phyloP scores from a whole-genome alignment of 768 basidiomycete species.

The Naematelia encephala region DNA sequence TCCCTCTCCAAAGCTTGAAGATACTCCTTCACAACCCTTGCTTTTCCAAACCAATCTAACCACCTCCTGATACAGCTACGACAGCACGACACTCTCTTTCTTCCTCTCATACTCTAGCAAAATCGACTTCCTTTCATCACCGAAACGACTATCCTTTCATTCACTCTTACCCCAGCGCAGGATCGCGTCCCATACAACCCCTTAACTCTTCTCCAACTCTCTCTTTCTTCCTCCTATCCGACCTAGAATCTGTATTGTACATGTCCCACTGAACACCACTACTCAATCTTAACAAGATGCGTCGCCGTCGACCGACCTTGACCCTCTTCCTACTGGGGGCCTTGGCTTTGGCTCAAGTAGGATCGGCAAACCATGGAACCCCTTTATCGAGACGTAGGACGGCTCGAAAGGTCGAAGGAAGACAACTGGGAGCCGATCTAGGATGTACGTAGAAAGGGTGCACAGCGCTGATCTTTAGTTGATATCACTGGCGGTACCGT shows the following conservation, averaged over 20 bases:
- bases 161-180: not conserved
- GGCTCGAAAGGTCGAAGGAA: slow-evolving; percentile 1
- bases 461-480: slow-evolving; percentile 1
- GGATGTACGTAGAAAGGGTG: not conserved
- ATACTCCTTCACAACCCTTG: too few species aligned
- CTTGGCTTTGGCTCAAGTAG: not conserved
- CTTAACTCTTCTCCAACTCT: not conserved
- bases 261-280: not conserved
- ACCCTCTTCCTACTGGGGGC: not conserved
- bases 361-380: not conserved
- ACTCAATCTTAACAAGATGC: not conserved
- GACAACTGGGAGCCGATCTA: slow-evolving; percentile 8
- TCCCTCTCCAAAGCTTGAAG: too few species aligned
- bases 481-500: not conserved
- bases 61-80: not conserved
- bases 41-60: too few species aligned
- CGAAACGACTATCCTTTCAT: not conserved
- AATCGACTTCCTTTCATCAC: not conserved
- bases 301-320: not conserved
- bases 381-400: not conserved
- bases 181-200: not conserved
- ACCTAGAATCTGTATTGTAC: not conserved
- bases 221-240: not conserved
- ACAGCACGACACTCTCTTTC: not conserved
- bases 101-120: not conserved